Percentiles rank a stretch among this genome's conserved stretches.
These are phyloP conservation scores for Debaryomyces sp. DNA, from an alignment of 1,139 yeast species.

Conservation along the genomic window DNA sequence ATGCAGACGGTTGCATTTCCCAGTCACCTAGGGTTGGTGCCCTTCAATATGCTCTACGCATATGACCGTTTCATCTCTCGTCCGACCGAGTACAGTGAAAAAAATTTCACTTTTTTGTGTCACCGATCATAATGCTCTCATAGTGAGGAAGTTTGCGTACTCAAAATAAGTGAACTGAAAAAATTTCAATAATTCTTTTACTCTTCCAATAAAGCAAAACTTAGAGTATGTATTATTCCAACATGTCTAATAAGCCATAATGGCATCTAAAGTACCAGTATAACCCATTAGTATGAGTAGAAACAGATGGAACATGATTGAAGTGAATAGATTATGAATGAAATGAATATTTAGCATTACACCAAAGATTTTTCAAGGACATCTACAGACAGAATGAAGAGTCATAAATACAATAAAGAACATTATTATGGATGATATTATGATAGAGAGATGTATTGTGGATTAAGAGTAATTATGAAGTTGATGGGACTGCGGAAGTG, in stretches of 20 bases:
- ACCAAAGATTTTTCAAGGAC: not conserved
- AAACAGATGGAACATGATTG: not conserved
- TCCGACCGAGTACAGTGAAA: not conserved
- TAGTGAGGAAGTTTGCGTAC: slow-evolving; percentile 5
- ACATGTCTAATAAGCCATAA: not conserved
- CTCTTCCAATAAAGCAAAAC: slow-evolving; percentile 8
- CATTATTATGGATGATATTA: not conserved
- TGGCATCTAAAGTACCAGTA: not conserved
- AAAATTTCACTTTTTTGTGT: slow-evolving; percentile 4
- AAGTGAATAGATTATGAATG: not conserved
- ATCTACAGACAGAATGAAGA: not conserved
- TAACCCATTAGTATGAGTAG: not conserved
- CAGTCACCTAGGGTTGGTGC: slow-evolving; percentile 1
- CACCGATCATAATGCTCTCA: not conserved
- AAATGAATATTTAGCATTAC: not conserved
- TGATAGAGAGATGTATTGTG: not conserved
- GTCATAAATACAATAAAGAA: not conserved
- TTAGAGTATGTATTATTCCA: slow-evolving; percentile 8
- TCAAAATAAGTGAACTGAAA: slow-evolving; percentile 8
- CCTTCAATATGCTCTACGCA: not conserved
- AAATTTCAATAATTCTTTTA: slow-evolving; percentile 7
- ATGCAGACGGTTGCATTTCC: not conserved
- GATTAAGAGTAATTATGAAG: not conserved
- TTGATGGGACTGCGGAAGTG: not conserved
- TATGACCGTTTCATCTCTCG: slow-evolving; percentile 2